These are phyloP conservation scores for Colletotrichum costaricense DNA, from an alignment of 2,329 filamentous ascomycete species.

Conservation along the genomic window DNA sequence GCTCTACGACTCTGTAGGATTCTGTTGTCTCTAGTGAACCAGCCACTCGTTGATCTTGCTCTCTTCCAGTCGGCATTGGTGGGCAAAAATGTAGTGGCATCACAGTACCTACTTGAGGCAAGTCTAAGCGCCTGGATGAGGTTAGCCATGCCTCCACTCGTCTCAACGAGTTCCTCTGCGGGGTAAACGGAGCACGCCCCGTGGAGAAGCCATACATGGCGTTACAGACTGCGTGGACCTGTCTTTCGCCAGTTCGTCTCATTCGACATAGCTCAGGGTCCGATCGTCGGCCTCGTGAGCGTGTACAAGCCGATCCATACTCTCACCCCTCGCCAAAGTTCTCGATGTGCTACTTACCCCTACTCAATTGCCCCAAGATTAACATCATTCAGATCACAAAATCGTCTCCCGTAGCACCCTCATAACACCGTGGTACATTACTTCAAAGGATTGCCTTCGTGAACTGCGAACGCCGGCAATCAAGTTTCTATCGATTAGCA, in stretches of 20 bases:
- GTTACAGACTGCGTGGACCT: neutral
- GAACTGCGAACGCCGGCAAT: neutral
- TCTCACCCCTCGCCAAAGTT: neutral
- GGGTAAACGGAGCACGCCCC: constrained; percentile 8
- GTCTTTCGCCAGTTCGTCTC: neutral
- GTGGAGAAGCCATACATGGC: neutral
- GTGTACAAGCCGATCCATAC: neutral
- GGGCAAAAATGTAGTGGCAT: neutral
- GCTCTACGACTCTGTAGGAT: no score
- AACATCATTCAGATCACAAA: neutral
- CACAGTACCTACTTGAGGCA: neutral
- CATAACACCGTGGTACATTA: neutral
- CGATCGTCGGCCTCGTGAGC: neutral
- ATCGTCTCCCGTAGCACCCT: neutral
- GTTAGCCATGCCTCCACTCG: neutral
- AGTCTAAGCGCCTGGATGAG: constrained; percentile 1
- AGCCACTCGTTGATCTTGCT: neutral
- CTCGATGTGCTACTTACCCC: no score
- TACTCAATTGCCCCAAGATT: neutral
- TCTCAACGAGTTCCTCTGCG: neutral
- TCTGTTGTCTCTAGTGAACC: neutral
- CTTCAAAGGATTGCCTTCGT: neutral
- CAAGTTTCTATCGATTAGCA: neutral
- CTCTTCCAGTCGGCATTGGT: neutral
- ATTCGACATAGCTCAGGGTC: neutral